These are phyloP conservation scores for Lasiodiplodia theobromae DNA, from an alignment of 2,329 filamentous ascomycete species.

Conservation along the genomic window DNA sequence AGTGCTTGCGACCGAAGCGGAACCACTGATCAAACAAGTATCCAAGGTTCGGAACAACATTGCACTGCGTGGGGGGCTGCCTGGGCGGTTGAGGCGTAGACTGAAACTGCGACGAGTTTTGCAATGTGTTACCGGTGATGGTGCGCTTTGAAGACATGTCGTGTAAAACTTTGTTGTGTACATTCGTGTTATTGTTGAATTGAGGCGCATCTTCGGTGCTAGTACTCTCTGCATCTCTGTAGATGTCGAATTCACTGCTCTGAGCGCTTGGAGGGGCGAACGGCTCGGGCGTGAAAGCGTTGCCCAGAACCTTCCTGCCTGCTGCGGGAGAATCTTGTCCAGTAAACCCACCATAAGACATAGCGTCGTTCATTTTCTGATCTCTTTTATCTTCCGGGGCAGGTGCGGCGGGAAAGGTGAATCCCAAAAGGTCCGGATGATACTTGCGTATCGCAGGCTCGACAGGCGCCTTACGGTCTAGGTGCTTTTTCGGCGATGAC, in stretches of 20 bases:
- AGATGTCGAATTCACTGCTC: background rate
- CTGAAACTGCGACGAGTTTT: background rate
- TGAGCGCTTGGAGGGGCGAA: background rate
- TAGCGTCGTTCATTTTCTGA: background rate
- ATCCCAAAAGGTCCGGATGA: conserved; percentile 3
- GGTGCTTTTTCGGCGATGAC: background rate
- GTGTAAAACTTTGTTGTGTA: background rate
- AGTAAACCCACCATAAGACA: background rate
- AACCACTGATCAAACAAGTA: conserved; percentile 5
- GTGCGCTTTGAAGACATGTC: background rate
- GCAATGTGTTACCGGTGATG: background rate
- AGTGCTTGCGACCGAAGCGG: background rate
- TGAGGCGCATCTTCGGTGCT: background rate
- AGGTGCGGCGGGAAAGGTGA: background rate
- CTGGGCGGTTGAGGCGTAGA: background rate
- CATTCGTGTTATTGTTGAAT: background rate
- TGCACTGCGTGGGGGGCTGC: background rate
- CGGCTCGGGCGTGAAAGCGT: background rate
- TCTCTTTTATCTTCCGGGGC: background rate
- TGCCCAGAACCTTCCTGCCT: too few relatives aligned
- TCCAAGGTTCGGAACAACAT: background rate
- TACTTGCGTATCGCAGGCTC: background rate
- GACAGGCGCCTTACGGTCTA: background rate
- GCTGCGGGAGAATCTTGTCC: background rate
- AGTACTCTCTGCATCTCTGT: background rate